These are phyloP conservation scores for Corinectria fuckeliana DNA, from an alignment of 2,329 filamentous ascomycete species.

Conservation along the genomic window DNA sequence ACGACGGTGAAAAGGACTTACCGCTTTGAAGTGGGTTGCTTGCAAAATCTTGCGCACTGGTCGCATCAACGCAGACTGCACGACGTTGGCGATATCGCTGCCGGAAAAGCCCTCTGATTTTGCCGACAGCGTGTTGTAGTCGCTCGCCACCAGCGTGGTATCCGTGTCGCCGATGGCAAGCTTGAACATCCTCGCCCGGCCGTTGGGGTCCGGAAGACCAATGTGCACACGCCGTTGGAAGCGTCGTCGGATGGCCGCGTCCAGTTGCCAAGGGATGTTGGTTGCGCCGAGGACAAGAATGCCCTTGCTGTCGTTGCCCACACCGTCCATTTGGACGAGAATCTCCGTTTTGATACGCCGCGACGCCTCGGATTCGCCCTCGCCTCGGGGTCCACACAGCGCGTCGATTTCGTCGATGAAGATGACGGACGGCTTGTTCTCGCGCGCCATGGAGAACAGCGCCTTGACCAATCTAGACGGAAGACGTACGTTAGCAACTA, in stretches of 20 bases:
- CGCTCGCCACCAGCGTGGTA: slow-evolving; percentile 77
- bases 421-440: slow-evolving; percentile 97
- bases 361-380: slow-evolving; percentile 97
- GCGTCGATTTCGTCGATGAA: slow-evolving; percentile 99
- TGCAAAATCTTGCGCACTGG: slow-evolving; percentile 96
- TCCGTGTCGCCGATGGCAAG: slow-evolving; percentile 92
- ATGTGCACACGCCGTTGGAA: slow-evolving; percentile 98
- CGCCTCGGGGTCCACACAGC: slow-evolving; percentile 87
- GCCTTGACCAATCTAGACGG: slow-evolving; percentile 83
- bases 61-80: slow-evolving; percentile 97
- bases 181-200: slow-evolving; percentile 94
- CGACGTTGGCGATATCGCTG: slow-evolving; percentile 93
- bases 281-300: slow-evolving; percentile 95
- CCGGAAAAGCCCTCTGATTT: slow-evolving; percentile 94
- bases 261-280: slow-evolving; percentile 98
- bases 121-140: slow-evolving; percentile 80
- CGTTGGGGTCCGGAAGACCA: slow-evolving; percentile 84
- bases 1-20: slow-evolving; percentile 47
- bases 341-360: slow-evolving; percentile 98
- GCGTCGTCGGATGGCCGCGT: slow-evolving; percentile 91
- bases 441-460: slow-evolving; percentile 95
- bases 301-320: slow-evolving; percentile 92
- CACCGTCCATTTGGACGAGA: slow-evolving; percentile 98
- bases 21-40: slow-evolving; percentile 96
- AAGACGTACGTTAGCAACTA: slow-evolving; percentile 27